phyloP scores from a whole-genome alignment of 164 flowering plant genomes.

The Liquidambar formosana region DNA sequence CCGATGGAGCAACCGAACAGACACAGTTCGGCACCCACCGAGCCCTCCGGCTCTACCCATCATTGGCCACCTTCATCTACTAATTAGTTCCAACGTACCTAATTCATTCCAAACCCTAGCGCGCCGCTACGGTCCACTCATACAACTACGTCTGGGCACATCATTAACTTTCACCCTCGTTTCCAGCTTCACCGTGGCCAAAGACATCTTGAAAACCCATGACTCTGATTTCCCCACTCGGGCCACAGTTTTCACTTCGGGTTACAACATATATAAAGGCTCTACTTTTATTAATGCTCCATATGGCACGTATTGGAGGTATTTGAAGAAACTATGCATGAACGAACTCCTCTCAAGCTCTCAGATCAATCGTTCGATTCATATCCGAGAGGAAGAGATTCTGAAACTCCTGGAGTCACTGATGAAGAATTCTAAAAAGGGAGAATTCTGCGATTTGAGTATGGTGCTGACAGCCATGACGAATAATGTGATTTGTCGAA shows the following conservation, averaged over 20 bases:
- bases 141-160: conserved; percentile 4
- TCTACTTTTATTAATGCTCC: background rate
- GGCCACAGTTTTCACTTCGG: background rate
- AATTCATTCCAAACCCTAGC: conserved; percentile 5
- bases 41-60: conserved; percentile 17
- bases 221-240: conserved; percentile 3
- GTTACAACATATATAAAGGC: background rate
- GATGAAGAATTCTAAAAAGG: background rate
- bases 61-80: conserved; percentile 15
- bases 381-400: background rate
- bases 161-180: background rate
- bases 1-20: too few relatives aligned
- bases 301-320: conserved; percentile 12
- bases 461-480: too few relatives aligned
- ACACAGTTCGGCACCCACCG: background rate
- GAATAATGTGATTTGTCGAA: conserved; percentile 15
- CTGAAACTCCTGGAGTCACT: background rate
- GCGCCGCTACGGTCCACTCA: conserved; percentile 3
- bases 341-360: background rate
- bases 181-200: conserved; percentile 1
- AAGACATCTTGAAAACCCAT: conserved; percentile 4
- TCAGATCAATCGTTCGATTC: background rate
- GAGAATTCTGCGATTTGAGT: background rate
- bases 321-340: conserved; percentile 9
- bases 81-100: background rate